phyloP scores from a whole-genome alignment of 2,329 filamentous ascomycete genomes.

The Aspergillus cejpii region DNA sequence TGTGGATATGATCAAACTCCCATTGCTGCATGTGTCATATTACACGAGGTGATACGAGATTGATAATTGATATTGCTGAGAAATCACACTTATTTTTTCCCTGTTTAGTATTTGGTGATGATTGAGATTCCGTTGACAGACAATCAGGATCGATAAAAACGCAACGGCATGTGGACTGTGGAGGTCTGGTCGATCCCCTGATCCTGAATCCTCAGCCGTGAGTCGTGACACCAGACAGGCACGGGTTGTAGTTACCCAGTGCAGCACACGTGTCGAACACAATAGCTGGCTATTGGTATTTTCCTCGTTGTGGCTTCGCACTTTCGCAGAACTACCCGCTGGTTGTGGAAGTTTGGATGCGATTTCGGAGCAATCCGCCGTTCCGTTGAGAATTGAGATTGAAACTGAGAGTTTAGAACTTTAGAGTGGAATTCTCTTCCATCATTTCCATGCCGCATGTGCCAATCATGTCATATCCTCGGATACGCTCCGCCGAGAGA shows the following conservation, averaged over 20 bases:
- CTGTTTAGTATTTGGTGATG: neutral
- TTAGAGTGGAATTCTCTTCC: neutral
- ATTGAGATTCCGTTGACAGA: constrained; percentile 3
- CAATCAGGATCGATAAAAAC: constrained; percentile 18
- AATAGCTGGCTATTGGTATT: neutral
- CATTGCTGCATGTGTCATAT: neutral
- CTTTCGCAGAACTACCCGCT: neutral
- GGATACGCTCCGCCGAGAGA: neutral
- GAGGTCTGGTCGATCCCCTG: constrained; percentile 12
- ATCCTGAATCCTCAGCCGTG: constrained; percentile 10
- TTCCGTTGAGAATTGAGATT: neutral
- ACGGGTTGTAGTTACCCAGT: too few relatives aligned
- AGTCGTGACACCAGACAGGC: neutral
- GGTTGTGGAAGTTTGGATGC: neutral
- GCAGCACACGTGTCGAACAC: neutral
- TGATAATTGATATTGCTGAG: neutral
- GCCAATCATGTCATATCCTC: neutral
- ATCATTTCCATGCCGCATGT: neutral
- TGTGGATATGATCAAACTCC: neutral
- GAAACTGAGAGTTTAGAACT: too few relatives aligned
- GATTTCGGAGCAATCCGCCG: neutral
- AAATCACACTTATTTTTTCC: neutral
- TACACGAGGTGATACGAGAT: neutral
- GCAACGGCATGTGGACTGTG: constrained; percentile 17
- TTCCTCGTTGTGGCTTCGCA: neutral